Evolutionary conservation across 1,284 basidiomycete species (phyloP).

Genomic region (Microbotryum saponariae): DNA sequence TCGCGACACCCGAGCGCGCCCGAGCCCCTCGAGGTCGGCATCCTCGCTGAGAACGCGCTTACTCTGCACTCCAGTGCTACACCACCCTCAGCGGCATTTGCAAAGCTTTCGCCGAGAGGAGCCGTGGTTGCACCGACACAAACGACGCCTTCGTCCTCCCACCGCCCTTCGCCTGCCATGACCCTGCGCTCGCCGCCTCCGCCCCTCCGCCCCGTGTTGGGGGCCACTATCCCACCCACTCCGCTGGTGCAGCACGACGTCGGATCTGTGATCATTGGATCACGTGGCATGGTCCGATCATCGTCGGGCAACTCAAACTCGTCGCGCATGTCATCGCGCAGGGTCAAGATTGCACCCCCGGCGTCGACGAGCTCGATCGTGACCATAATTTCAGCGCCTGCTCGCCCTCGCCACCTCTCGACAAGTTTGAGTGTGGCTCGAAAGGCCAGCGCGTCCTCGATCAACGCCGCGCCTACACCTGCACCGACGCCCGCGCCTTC

Average conservation of each 20-base stretch:
- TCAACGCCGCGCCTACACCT: not conserved
- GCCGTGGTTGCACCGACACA: constrained; percentile 6
- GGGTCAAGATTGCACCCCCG: too few relatives aligned
- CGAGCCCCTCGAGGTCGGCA: not conserved
- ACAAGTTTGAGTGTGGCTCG: too few relatives aligned
- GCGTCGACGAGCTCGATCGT: too few relatives aligned
- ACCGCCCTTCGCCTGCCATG: constrained; percentile 2
- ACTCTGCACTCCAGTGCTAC: too few relatives aligned
- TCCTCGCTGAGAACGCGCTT: not conserved
- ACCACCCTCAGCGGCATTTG: not conserved
- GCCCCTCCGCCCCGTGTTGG: constrained; percentile 12
- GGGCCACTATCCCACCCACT: not conserved
- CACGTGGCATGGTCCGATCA: too few relatives aligned
- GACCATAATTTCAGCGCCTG: too few relatives aligned
- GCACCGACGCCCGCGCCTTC: not conserved
- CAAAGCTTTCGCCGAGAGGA: not conserved
- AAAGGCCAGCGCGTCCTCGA: too few relatives aligned
- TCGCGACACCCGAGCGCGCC: constrained; percentile 4
- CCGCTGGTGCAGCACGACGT: too few relatives aligned
- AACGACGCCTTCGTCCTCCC: constrained; percentile 6
- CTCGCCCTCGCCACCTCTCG: too few relatives aligned
- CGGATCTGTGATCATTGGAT: too few relatives aligned
- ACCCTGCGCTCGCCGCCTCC: not conserved
- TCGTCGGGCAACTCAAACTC: too few relatives aligned
- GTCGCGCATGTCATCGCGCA: too few relatives aligned